These are phyloP conservation scores for Eucalyptus erythrocorys DNA, from an alignment of 345 rosid genomes.

Conservation along the genomic window DNA sequence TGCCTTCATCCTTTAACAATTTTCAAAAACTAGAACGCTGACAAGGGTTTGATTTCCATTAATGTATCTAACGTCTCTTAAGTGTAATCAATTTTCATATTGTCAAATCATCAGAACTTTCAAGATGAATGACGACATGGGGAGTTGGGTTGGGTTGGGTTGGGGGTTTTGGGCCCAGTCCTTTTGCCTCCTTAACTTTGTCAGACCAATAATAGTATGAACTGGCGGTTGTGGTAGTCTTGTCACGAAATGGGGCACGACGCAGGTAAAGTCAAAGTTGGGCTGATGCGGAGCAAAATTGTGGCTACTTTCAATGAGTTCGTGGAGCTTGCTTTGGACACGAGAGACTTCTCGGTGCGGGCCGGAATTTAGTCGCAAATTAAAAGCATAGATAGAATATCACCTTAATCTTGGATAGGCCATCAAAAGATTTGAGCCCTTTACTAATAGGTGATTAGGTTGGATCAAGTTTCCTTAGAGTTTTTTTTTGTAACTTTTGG, in stretches of 20 bases:
- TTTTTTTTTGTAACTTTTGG: neutral
- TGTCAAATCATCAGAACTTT: neutral
- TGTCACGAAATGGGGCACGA: neutral
- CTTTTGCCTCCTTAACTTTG: neutral
- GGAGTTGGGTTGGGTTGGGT: too few relatives aligned
- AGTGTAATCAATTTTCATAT: neutral
- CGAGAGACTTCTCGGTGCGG: neutral
- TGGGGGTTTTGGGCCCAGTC: too few relatives aligned
- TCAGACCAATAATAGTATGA: neutral
- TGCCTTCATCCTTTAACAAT: neutral
- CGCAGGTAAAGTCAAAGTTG: neutral
- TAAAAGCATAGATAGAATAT: neutral
- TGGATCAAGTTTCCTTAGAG: neutral
- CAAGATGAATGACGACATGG: neutral
- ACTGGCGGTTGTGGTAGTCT: neutral
- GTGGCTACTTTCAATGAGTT: neutral
- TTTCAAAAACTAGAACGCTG: neutral
- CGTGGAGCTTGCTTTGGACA: neutral
- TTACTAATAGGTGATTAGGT: neutral
- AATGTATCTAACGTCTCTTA: neutral
- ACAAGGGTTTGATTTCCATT: neutral
- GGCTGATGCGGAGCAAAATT: neutral
- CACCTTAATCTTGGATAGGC: neutral
- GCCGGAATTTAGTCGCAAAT: neutral
- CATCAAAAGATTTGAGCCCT: neutral